Conservation (phyloP, 2,329 filamentous ascomycete genomes). For the Decorospora gaudefroyi region DNA sequence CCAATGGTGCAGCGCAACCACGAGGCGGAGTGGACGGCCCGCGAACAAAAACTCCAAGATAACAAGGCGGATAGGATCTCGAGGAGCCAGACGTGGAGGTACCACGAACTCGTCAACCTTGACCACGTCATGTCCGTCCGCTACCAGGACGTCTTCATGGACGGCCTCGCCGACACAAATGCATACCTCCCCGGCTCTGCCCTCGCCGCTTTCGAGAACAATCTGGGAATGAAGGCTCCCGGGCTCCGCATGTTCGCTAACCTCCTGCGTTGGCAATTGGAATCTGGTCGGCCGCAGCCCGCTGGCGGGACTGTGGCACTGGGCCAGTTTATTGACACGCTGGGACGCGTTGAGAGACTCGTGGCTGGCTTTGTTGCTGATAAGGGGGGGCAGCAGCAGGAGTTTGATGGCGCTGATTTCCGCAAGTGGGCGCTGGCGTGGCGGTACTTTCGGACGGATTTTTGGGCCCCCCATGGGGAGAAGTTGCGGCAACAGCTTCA, state of each 20-base stretch:
- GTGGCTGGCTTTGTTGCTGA: slow-evolving; percentile 4
- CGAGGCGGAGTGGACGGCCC: too few species aligned
- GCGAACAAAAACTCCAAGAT: too few species aligned
- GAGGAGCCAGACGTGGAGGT: too few species aligned
- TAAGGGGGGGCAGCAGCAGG: neutral
- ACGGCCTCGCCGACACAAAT: neutral
- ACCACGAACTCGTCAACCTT: neutral
- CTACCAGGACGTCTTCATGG: neutral
- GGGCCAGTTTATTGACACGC: neutral
- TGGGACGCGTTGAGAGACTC: neutral
- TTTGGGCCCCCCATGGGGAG: neutral
- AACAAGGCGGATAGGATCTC: too few species aligned
- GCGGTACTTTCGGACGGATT: neutral
- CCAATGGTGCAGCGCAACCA: too few species aligned
- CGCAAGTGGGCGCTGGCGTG: neutral
- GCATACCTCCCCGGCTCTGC: slow-evolving; percentile 5
- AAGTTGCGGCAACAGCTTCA: neutral
- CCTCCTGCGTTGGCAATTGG: slow-evolving; percentile 6
- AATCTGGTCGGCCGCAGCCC: slow-evolving; percentile 1
- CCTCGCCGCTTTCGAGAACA: slow-evolving; percentile 1
- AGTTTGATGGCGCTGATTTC: neutral
- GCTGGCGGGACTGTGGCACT: slow-evolving; percentile 4
- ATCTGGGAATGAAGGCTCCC: neutral
- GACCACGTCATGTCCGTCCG: neutral
- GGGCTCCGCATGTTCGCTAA: slow-evolving; percentile 1